phyloP scores from a whole-genome alignment of 371 early-diverging fungal genomes.

The Actinomucor elegans region DNA sequence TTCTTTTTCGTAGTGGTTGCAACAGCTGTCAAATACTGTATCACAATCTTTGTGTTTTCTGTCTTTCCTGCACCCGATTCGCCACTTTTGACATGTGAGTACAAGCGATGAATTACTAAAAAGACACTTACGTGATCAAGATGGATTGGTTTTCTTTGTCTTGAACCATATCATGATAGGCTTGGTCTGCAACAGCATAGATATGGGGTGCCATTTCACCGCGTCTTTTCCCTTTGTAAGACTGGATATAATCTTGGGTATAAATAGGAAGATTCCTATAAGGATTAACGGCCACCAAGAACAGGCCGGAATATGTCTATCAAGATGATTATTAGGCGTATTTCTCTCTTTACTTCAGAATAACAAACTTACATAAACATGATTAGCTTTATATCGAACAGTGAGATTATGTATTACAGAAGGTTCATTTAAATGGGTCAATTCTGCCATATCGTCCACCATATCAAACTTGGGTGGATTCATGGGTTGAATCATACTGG shows the following conservation, averaged over 20 bases:
- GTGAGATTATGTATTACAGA: conserved; percentile 97
- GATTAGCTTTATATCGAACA: conserved; percentile 85
- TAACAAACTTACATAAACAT: conserved; percentile 84
- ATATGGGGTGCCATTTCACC: conserved; percentile 96
- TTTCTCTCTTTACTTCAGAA: not conserved
- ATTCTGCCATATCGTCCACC: conserved; percentile 98
- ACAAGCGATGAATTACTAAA: not conserved
- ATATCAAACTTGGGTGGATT: conserved; percentile 99
- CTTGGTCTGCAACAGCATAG: conserved; percentile 93
- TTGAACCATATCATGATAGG: conserved; percentile 95
- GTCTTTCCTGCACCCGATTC: conserved; percentile 99
- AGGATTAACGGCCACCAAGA: conserved; percentile 99
- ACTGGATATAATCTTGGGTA: conserved; percentile 74
- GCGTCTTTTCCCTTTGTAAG: conserved; percentile 86
- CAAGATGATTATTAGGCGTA: not conserved
- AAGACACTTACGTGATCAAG: conserved; percentile 85
- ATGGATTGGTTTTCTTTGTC: conserved; percentile 97
- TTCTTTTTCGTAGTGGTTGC: conserved; percentile 53
- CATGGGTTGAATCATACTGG: conserved; percentile 49
- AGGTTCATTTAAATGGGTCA: conserved; percentile 98
- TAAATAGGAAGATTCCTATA: conserved; percentile 95
- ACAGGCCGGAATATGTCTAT: conserved; percentile 99
- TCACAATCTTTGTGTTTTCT: conserved; percentile 99
- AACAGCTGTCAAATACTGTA: conserved; percentile 95
- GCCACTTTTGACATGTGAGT: conserved; percentile 63